Base-by-base conservation (phyloP, 2,329 filamentous ascomycete species). In the Aspergillus transmontanensis region DNA sequence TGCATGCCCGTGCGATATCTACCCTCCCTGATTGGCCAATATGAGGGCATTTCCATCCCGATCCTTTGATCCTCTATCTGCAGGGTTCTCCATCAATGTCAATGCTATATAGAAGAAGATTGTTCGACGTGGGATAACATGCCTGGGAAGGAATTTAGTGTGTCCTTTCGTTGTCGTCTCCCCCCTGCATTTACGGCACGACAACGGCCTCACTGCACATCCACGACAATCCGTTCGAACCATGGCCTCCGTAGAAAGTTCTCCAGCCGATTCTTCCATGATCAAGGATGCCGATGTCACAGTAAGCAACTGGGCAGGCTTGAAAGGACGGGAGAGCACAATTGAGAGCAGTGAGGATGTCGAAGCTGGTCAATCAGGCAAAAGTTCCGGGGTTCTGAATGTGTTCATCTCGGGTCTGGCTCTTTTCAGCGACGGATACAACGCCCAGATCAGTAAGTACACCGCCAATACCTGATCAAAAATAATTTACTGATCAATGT, bases 351-450 rank as follows among this genome's bases (percentile, higher is more conserved):
- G 39, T 21, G 51, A 50, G 10, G 16, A 34, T 14, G n/a, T 32
- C 26, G 46, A 53, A 48, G 11, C 34, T n/a, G 30, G 50, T 36
- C 2, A 51, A 63, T 50, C 46, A 9, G 10, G 7, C 16, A 46
- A 54, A 12, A 39, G 41, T 6, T 76, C 72, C 1, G 71, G 74
- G 5, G 69, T 74, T 10, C 53, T 79, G 36, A 79, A 73, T 23
- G 75, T 78, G 21, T 39, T 79, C 12, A 68, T 79, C 34, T 68
- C 77, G 1, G 77, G 78, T 5, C 65, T 79, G 23, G 78, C 76
- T 5, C 69, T 79, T 1, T 77, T 78, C 69, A 74, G 72, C 54
- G 75, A 79, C 67, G 76, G 76, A 9, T 78, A 78, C 69, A 78
- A 79, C 68, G 77, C 75, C 4, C 73, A 77, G 59, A 76, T 76